Percentiles rank a stretch among this genome's conserved stretches.
Evolutionary conservation across 495 filamentous ascomycete genomes (phyloP).

Genomic region (Massariosphaeria phaeospora): DNA sequence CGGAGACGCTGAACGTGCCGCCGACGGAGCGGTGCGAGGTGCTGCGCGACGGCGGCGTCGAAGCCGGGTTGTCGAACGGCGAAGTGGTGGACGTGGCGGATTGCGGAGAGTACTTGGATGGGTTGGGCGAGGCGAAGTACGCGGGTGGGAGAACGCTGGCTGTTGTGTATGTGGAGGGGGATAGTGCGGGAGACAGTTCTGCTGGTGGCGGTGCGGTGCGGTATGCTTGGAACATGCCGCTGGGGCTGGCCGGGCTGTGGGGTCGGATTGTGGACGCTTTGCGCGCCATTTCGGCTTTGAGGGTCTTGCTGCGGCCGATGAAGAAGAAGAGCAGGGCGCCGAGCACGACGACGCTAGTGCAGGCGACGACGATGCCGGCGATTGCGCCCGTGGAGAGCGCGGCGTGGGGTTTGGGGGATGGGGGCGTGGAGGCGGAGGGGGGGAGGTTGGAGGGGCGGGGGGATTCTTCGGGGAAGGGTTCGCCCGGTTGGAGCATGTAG

Average conservation of each 20-base stretch:
- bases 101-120: too few species aligned
- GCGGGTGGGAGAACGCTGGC: too few species aligned
- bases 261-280: slow-evolving; percentile 14
- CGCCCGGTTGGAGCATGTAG: slow-evolving; percentile 44
- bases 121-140: too few species aligned
- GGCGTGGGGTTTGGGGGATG: not conserved
- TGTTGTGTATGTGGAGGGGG: too few species aligned
- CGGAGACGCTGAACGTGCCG: slow-evolving; percentile 7
- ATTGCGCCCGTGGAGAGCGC: slow-evolving; percentile 43
- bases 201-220: not conserved
- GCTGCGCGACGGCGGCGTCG: not conserved
- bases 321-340: slow-evolving; percentile 25
- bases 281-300: slow-evolving; percentile 15
- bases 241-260: not conserved
- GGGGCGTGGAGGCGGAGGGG: slow-evolving; percentile 16
- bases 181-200: not conserved
- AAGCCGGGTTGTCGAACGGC: not conserved
- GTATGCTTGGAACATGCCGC: too few species aligned
- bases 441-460: not conserved
- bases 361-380: slow-evolving; percentile 44
- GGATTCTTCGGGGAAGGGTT: slow-evolving; percentile 37
- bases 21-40: slow-evolving; percentile 1
- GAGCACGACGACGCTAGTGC: slow-evolving; percentile 21
- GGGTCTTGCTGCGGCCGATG: slow-evolving; percentile 3
- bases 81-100: too few species aligned